A percentile compares a stretch with the other conserved stretches of the same genome.
phyloP scores from a whole-genome alignment of 768 basidiomycete genomes.

The Tylopilus cervinicoccineus region DNA sequence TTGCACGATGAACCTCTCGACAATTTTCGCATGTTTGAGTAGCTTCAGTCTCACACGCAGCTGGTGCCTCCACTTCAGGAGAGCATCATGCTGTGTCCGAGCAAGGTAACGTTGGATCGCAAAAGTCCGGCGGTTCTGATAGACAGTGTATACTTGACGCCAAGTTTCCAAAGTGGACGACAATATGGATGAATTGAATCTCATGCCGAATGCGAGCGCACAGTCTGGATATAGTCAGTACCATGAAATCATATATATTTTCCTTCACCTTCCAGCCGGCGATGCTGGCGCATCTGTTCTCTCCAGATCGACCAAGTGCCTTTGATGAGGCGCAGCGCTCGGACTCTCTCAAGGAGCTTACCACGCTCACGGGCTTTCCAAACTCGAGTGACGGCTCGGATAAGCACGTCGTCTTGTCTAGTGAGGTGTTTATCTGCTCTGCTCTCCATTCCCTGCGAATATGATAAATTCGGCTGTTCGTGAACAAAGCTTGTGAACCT shows the following conservation, averaged over 20 bases:
- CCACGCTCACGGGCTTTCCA: constrained; percentile 71
- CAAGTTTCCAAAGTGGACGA: constrained; percentile 42
- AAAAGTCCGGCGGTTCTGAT: constrained; percentile 44
- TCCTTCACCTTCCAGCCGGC: constrained; percentile 44
- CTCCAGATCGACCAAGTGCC: constrained; percentile 50
- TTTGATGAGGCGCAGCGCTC: constrained; percentile 41
- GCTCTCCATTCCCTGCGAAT: constrained; percentile 48
- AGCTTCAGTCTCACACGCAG: constrained; percentile 47
- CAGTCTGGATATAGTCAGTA: constrained; percentile 34
- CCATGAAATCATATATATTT: neutral
- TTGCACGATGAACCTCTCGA: constrained; percentile 47
- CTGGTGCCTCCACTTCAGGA: constrained; percentile 54
- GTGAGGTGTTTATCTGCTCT: constrained; percentile 54
- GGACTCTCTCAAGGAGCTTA: constrained; percentile 51
- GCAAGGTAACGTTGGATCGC: constrained; percentile 40
- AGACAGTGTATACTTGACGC: constrained; percentile 39
- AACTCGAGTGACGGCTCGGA: constrained; percentile 56
- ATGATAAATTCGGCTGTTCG: constrained; percentile 9
- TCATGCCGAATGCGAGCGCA: constrained; percentile 48
- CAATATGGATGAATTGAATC: constrained; percentile 39
- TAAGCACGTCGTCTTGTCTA: constrained; percentile 53
- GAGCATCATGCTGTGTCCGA: constrained; percentile 38
- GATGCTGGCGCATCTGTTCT: constrained; percentile 37
- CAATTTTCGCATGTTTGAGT: constrained; percentile 51
- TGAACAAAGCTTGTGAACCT: constrained; percentile 18